Base-by-base conservation (phyloP, 2,329 filamentous ascomycete species). In the Arthrobotrys sinensis region DNA sequence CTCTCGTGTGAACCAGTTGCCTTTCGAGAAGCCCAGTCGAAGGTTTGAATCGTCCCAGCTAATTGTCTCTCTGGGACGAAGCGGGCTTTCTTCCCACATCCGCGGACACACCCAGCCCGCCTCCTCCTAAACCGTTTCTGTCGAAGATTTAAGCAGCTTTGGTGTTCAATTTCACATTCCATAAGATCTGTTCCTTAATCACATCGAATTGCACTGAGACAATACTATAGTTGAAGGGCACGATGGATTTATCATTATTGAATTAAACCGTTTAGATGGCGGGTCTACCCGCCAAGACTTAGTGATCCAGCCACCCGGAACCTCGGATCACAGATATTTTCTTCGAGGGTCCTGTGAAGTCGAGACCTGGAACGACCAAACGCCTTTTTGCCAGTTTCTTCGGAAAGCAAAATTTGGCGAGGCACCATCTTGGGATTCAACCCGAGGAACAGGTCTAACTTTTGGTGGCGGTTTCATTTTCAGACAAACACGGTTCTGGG, bases 81-180 rank as follows among this genome's bases (percentile, higher is more conserved):
- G 72, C 67, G 73, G 73, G 60, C 73, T 77, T 77, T 53, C 73
- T 77, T 77, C 73, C 73, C 73, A 77, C 73, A 77, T 77, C 73
- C 73, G 73, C 73, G 73, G 73, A 71, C 73, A 76, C 65, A 71
- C 66, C 73, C 52, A 77, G 73, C 73, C 73, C 65, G 38, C 73
- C 28, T 28, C 50, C 40, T n/a, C 62, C 73, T 70, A 77, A 76
- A 57, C 73, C 73, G 50, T 67, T 77, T 77, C 66, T 50, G 73
- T 76, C 57, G 21, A 66, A 32, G n/a, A 73, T 66, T 73, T 46
- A 48, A 63, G 57, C 50, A 63, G 21, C 38, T 62, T 75, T 45
- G 57, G 34, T 28, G 28, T 34, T 65, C 43, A 55, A 75, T 75
- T 75, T 75, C 70, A 67, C 63, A 76, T 53, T 60, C 32, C 19